phyloP scores from a whole-genome alignment of 2,329 filamentous ascomycete species.

The Fusarium sp. region DNA sequence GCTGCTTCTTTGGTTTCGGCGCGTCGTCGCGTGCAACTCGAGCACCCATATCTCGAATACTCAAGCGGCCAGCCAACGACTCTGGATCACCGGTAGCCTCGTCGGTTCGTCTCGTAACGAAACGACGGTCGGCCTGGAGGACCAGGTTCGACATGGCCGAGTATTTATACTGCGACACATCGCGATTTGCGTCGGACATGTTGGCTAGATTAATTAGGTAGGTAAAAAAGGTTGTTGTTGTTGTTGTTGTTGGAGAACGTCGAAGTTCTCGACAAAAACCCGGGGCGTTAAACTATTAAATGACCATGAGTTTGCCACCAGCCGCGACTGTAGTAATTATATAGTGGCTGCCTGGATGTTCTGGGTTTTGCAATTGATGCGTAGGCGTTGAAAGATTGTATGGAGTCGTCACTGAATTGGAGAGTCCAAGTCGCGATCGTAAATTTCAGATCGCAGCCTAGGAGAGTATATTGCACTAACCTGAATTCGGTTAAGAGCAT shows the following conservation, averaged over 20 bases:
- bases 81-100: slow-evolving; percentile 98
- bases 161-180: slow-evolving; percentile 99
- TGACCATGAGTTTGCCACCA: slow-evolving; percentile 52
- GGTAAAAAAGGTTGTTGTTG: slow-evolving; percentile 37
- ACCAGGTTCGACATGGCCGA: slow-evolving; percentile 99
- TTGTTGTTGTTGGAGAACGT: slow-evolving; percentile 47
- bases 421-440: slow-evolving; percentile 46
- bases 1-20: slow-evolving; percentile 83
- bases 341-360: slow-evolving; percentile 34
- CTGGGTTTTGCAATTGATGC: slow-evolving; percentile 43
- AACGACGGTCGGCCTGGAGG: slow-evolving; percentile 98
- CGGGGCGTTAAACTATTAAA: slow-evolving; percentile 51
- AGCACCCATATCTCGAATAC: slow-evolving; percentile 93
- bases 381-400: slow-evolving; percentile 42
- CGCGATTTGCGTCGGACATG: slow-evolving; percentile 81
- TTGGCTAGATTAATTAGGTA: slow-evolving; percentile 52
- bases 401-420: slow-evolving; percentile 36
- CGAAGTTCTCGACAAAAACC: slow-evolving; percentile 56
- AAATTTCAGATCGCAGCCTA: slow-evolving; percentile 54
- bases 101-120: slow-evolving; percentile 90
- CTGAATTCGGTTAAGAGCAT: slow-evolving; percentile 14
- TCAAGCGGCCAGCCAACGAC: slow-evolving; percentile 93
- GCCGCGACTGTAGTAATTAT: slow-evolving; percentile 22
- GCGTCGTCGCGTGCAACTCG: slow-evolving; percentile 82
- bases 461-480: slow-evolving; percentile 41